Evolutionary conservation across 768 basidiomycete species (phyloP), one percentile per base, ranked within the genome.

Genomic region (Russula sp.): DNA sequence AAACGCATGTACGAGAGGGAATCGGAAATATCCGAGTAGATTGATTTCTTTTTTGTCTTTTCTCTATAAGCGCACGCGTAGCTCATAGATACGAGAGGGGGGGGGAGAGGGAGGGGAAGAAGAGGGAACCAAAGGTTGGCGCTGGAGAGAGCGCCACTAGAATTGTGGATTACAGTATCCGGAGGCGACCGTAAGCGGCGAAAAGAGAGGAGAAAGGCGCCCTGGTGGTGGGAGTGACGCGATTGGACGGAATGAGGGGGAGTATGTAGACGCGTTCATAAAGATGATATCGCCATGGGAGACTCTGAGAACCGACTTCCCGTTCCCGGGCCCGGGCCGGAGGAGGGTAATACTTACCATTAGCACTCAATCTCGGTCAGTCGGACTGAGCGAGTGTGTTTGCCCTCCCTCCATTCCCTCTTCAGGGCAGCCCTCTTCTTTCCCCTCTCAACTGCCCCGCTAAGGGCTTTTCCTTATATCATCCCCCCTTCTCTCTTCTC

Each of bases 141-240:
- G 60, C 54, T 5, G 25, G 20, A 10, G 48, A 45, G 60, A 47
- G 25, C 62, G 62, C 62, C 62, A 63, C 62, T 63, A 58, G 61
- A 63, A 63, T 63, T 53, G 61, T 57, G 51, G 50, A 32, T 50
- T 54, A 47, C 22, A 36, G 38, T 54, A 16, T 35, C 54, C 62
- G 62, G 62, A 63, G 39, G 29, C 20, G 47, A 59, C 61, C 61
- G 61, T 59, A 63, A 63, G 57, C 57, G 57, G 57, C 29, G 43
- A 45, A 56, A 22, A 54, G 51, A 10, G 41, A 38, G 51, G 18
- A 55, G 39, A 35, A 42, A 61, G 47, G 39, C 47, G 60, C 60
- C 54, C 34, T 22, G n/a, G 18, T 18, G 34, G 35, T 59, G 58
- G 58, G 16, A 45, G 43, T 5, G 58, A 45, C 38, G 50, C 43